Conservation (phyloP, 805 yeast genomes). For the Saturnispora saitoi region DNA sequence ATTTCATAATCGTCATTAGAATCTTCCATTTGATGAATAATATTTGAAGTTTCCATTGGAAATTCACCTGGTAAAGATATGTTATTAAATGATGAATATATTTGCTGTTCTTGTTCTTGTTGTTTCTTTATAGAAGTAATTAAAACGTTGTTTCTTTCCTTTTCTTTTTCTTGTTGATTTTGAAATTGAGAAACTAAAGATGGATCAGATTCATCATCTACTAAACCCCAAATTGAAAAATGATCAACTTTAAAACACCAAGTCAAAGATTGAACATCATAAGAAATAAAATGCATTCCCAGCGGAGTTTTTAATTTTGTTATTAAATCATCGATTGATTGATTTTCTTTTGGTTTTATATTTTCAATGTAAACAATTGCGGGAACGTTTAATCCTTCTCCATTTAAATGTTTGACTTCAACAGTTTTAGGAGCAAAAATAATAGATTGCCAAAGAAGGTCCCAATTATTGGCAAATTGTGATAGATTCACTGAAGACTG, state of each 20-base stretch:
- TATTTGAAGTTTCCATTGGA: background rate
- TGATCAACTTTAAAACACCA: constrained; percentile 85
- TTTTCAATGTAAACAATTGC: constrained; percentile 63
- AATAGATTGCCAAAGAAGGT: constrained; percentile 32
- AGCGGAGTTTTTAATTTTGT: constrained; percentile 41
- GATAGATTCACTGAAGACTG: constrained; percentile 62
- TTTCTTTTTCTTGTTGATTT: constrained; percentile 20
- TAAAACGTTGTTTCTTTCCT: constrained; percentile 12
- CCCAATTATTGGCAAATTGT: constrained; percentile 36
- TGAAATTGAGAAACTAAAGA: constrained; percentile 29
- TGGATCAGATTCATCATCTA: constrained; percentile 55
- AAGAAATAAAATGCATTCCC: constrained; percentile 76
- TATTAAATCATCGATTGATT: constrained; percentile 21
- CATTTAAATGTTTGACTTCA: constrained; percentile 58
- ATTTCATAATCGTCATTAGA: background rate
- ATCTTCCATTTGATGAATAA: background rate
- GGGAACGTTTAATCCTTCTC: constrained; percentile 67
- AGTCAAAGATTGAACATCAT: constrained; percentile 61
- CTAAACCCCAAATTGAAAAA: constrained; percentile 90
- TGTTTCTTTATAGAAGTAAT: background rate
- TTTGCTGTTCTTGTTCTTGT: background rate
- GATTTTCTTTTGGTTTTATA: constrained; percentile 27
- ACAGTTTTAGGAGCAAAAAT: constrained; percentile 43
- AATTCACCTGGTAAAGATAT: constrained; percentile 17
- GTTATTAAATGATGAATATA: background rate